Percentiles rank a stretch among this genome's conserved stretches.
Evolutionary conservation across 306 rosid genomes (phyloP).

Genomic region (Quercus ilex): DNA sequence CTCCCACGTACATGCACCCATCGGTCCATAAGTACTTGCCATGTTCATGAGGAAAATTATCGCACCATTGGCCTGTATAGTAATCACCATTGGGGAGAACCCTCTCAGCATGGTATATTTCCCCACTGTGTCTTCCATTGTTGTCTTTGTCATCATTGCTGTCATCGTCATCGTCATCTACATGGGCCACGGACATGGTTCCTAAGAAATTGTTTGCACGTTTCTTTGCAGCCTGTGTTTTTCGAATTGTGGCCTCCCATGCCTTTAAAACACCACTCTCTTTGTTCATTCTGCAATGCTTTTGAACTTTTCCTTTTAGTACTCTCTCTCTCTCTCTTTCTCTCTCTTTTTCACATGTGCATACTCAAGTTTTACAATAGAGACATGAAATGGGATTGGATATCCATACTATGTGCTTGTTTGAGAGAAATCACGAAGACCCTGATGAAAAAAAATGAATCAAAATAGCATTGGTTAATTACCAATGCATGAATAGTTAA

Average conservation of each 20-base stretch:
- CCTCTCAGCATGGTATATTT: conserved; percentile 55
- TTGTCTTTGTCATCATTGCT: conserved; percentile 13
- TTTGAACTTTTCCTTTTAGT: neutral
- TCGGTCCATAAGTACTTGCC: conserved; percentile 89
- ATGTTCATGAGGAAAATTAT: conserved; percentile 70
- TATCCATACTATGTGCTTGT: neutral
- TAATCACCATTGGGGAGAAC: conserved; percentile 82
- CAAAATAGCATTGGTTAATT: neutral
- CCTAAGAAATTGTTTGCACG: conserved; percentile 88
- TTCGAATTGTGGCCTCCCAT: conserved; percentile 90
- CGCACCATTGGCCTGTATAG: conserved; percentile 82
- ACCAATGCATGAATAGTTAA: conserved; percentile 10
- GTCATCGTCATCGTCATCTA: conserved; percentile 24
- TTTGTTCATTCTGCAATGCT: conserved; percentile 47
- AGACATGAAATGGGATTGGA: neutral
- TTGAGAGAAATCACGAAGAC: conserved; percentile 16
- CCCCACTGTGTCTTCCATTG: conserved; percentile 18
- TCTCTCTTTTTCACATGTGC: neutral
- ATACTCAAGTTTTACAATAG: neutral
- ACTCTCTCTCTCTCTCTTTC: neutral
- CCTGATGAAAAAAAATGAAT: conserved; percentile 24
- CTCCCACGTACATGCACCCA: conserved; percentile 86
- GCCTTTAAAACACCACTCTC: conserved; percentile 79
- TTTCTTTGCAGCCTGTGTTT: conserved; percentile 75
- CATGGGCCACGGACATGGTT: conserved; percentile 23